A percentile compares a stretch with the other conserved stretches of the same genome.
phyloP scores from a whole-genome alignment of 106 monocot species.

The Narthecium ossifragum region DNA sequence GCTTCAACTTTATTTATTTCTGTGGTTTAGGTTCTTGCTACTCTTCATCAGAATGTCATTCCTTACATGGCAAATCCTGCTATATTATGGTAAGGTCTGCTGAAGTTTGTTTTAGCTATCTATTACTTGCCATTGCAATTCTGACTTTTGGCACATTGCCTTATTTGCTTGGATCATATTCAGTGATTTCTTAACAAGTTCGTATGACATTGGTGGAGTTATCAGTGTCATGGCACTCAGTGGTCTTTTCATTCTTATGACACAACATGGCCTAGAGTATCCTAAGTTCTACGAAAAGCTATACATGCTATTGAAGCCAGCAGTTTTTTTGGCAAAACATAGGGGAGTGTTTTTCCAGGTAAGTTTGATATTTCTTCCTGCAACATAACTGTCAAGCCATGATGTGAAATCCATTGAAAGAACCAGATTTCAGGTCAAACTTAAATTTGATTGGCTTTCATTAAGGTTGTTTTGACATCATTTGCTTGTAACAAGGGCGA shows the following conservation, averaged over 20 bases:
- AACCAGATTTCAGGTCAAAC: no score
- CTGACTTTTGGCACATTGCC: constrained; percentile 3
- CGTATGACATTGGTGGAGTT: constrained; percentile 93
- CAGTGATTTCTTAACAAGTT: constrained; percentile 95
- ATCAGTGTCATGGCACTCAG: constrained; percentile 95
- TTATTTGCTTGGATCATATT: constrained; percentile 14
- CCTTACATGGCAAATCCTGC: constrained; percentile 81
- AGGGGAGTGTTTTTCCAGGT: constrained; percentile 87
- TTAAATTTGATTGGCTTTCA: no score
- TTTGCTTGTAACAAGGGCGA: no score
- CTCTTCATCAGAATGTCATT: constrained; percentile 71
- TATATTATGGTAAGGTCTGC: constrained; percentile 62
- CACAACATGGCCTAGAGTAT: constrained; percentile 85
- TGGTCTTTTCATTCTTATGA: constrained; percentile 91
- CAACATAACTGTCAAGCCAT: no score
- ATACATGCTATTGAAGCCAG: constrained; percentile 75
- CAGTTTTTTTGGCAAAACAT: constrained; percentile 88
- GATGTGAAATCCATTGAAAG: no score
- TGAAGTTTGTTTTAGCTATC: constrained; percentile 1
- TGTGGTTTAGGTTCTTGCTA: constrained; percentile 91
- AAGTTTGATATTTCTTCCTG: constrained; percentile 13
- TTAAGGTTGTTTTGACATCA: no score
- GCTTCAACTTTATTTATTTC: no score
- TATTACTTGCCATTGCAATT: not conserved
- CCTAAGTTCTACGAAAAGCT: constrained; percentile 91